A percentile compares a stretch with the other conserved stretches of the same genome.
Evolutionary conservation across 208 protist genomes (phyloP).

Genomic region (Paratrypanosoma confusum): DNA sequence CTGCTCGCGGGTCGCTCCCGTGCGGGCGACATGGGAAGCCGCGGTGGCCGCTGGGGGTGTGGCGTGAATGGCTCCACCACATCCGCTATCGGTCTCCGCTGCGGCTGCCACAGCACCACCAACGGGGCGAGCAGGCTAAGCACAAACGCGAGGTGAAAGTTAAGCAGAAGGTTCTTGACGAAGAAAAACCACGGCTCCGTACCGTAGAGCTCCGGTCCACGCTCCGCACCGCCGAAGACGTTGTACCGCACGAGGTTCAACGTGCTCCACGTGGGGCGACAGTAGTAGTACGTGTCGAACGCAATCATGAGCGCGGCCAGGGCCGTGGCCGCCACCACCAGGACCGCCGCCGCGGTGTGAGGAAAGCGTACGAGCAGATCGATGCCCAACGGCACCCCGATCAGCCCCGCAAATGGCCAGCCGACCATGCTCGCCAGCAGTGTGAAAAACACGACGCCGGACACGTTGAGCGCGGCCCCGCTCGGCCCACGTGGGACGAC

Average conservation of each 20-base stretch:
- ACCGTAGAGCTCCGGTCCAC: constrained; percentile 85
- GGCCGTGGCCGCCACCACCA: constrained; percentile 7
- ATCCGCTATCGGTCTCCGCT: neutral
- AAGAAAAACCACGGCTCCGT: constrained; percentile 89
- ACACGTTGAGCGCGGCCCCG: constrained; percentile 4
- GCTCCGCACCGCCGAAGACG: constrained; percentile 22
- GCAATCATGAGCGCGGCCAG: constrained; percentile 4
- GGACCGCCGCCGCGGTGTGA: constrained; percentile 11
- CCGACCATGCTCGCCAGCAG: constrained; percentile 47
- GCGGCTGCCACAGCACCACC: constrained; percentile 17
- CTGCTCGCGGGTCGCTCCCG: neutral
- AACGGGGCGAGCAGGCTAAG: constrained; percentile 30
- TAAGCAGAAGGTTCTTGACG: constrained; percentile 87
- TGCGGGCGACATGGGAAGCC: neutral
- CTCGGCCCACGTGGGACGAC: neutral
- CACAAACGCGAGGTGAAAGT: constrained; percentile 89
- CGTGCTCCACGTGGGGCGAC: constrained; percentile 17
- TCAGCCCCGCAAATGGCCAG: constrained; percentile 88
- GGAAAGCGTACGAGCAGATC: constrained; percentile 49
- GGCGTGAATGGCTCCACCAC: neutral
- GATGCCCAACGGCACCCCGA: constrained; percentile 68
- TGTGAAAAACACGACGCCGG: constrained; percentile 28
- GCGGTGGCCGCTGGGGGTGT: neutral
- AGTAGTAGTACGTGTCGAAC: constrained; percentile 46
- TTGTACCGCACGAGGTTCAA: constrained; percentile 72